Conservation (phyloP, 164 flowering plant genomes). For the Dillenia turbinata region DNA sequence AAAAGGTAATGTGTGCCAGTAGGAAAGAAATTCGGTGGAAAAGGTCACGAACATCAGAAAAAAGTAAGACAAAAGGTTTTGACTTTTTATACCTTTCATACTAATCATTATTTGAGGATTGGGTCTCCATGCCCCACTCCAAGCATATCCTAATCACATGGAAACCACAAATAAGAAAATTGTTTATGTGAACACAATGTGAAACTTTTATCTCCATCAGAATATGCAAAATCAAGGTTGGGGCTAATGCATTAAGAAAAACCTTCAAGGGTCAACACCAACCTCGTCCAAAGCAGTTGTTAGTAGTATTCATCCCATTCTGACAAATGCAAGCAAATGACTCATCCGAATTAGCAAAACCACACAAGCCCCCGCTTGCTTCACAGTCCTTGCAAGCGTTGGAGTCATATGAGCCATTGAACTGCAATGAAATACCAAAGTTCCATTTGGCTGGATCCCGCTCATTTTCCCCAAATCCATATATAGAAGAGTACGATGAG, state of each 20-base stretch:
- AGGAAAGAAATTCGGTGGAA: neutral
- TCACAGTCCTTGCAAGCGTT: conserved; percentile 48
- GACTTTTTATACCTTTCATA: conserved; percentile 19
- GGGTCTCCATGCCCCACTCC: conserved; percentile 40
- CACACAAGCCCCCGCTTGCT: conserved; percentile 53
- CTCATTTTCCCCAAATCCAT: conserved; percentile 45
- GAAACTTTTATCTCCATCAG: no score
- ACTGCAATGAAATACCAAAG: conserved; percentile 48
- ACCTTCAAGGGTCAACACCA: neutral
- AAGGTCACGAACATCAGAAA: neutral
- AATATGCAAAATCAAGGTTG: no score
- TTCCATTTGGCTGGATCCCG: conserved; percentile 58
- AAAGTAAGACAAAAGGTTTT: conserved; percentile 1
- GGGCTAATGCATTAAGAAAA: no score
- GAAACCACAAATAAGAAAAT: neutral
- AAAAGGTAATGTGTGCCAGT: no score
- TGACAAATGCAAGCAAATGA: conserved; percentile 49
- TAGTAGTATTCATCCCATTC: conserved; percentile 46
- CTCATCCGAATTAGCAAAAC: conserved; percentile 30
- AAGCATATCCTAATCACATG: conserved; percentile 37
- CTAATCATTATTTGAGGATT: conserved; percentile 9
- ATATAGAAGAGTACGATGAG: conserved; percentile 54
- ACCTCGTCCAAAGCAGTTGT: conserved; percentile 59
- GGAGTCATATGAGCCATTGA: conserved; percentile 27
- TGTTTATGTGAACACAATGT: no score